Conservation (phyloP, 169 alveolate species). For the Cryptosporidium meleagridis region DNA sequence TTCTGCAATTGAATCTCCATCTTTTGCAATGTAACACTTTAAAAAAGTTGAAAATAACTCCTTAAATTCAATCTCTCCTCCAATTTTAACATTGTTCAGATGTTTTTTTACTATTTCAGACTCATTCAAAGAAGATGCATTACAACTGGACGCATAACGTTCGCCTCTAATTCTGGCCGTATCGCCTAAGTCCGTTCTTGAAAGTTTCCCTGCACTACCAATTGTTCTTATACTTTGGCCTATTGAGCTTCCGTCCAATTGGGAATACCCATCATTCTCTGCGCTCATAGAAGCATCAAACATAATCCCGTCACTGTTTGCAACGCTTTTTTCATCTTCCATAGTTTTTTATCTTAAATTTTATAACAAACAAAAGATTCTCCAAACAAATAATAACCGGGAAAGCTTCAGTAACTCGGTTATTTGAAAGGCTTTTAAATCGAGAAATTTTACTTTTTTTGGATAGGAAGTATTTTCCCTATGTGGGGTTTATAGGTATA, state of each 20-base stretch:
- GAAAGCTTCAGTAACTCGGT: neutral
- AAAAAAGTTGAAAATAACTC: conserved; percentile 55
- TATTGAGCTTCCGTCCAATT: conserved; percentile 57
- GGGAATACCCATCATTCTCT: conserved; percentile 66
- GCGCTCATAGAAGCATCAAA: conserved; percentile 38
- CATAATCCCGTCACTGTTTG: conserved; percentile 12
- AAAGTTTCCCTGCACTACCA: conserved; percentile 26
- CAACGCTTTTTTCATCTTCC: conserved; percentile 69
- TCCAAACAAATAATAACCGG: conserved; percentile 5
- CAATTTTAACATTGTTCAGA: conserved; percentile 8
- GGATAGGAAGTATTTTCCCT: conserved; percentile 35
- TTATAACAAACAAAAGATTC: neutral
- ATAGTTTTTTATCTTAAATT: neutral
- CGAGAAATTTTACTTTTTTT: neutral
- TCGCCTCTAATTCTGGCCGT: conserved; percentile 25
- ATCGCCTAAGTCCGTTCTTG: conserved; percentile 64
- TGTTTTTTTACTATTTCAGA: conserved; percentile 21
- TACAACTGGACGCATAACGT: conserved; percentile 14
- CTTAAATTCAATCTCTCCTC: conserved; percentile 62
- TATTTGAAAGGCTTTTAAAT: neutral
- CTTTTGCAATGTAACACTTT: conserved; percentile 44
- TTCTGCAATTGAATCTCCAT: conserved; percentile 19
- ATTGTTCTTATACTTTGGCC: conserved; percentile 48
- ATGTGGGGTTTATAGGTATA: conserved; percentile 22
- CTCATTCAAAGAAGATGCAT: conserved; percentile 31